Conservation (phyloP, 257 asterid species). For the Paraleonurus japonicus region DNA sequence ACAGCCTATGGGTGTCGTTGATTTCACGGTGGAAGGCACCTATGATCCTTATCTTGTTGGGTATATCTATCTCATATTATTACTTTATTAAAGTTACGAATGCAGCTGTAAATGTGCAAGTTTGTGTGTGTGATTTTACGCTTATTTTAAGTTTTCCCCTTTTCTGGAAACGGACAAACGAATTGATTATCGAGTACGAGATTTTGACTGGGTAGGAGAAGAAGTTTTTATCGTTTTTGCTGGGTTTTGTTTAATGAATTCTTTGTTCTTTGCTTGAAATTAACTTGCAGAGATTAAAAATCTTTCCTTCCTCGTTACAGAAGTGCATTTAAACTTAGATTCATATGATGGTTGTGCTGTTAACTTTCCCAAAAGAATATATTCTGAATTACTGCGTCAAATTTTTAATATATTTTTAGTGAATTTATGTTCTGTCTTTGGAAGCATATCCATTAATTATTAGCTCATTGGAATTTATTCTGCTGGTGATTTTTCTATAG, state of each 20-base stretch:
- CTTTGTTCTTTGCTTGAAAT: conserved; percentile 5
- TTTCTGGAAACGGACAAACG: conserved; percentile 19
- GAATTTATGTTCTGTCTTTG: not conserved
- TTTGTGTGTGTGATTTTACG: not conserved
- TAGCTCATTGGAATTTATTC: conserved; percentile 6
- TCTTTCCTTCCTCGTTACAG: conserved; percentile 27
- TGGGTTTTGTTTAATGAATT: conserved; percentile 1
- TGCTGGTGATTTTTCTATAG: conserved; percentile 40
- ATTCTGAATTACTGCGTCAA: conserved; percentile 22
- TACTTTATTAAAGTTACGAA: not conserved
- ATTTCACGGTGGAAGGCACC: conserved; percentile 82
- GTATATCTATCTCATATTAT: conserved; percentile 34
- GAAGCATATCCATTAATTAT: not conserved
- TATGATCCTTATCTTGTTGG: conserved; percentile 92
- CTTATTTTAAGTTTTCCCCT: not conserved
- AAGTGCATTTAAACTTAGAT: conserved; percentile 21
- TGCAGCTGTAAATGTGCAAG: not conserved
- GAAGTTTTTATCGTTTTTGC: not conserved
- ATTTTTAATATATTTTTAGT: not conserved
- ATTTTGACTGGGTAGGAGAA: not conserved
- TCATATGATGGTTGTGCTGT: conserved; percentile 24
- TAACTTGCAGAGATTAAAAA: conserved; percentile 18
- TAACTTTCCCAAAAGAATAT: conserved; percentile 21
- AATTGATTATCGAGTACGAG: not conserved
- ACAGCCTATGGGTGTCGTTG: conserved; percentile 57